phyloP scores from a whole-genome alignment of 2,329 filamentous ascomycete species.

The Calonectria pteridis region DNA sequence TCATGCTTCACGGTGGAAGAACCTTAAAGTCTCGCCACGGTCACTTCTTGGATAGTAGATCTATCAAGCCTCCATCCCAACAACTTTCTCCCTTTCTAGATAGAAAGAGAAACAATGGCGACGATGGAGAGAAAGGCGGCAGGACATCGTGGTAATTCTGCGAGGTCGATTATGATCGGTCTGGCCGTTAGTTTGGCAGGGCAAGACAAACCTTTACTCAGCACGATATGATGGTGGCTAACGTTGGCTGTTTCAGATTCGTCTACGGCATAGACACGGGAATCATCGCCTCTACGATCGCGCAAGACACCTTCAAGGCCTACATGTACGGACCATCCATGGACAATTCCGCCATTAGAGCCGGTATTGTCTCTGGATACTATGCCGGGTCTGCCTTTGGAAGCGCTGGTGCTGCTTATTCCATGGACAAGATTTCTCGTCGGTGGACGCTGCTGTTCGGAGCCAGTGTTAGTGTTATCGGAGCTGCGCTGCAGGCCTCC shows the following conservation, averaged over 20 bases:
- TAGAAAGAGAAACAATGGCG: not conserved
- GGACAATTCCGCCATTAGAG: slow-evolving; percentile 9
- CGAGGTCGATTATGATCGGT: slow-evolving; percentile 25
- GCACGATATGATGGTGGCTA: not conserved
- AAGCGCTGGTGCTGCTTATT: slow-evolving; percentile 21
- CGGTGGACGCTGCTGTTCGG: slow-evolving; percentile 25
- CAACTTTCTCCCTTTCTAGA: not conserved
- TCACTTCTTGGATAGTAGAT: not conserved
- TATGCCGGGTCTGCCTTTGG: slow-evolving; percentile 26
- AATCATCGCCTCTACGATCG: slow-evolving; percentile 27
- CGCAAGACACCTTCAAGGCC: slow-evolving; percentile 22
- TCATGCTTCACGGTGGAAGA: not conserved
- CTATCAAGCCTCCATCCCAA: not conserved
- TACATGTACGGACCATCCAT: slow-evolving; percentile 26
- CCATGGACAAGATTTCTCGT: slow-evolving; percentile 28
- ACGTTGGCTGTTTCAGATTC: not conserved
- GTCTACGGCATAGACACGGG: slow-evolving; percentile 28
- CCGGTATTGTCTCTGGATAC: slow-evolving; percentile 28
- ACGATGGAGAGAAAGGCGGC: not conserved
- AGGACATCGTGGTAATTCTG: slow-evolving; percentile 26
- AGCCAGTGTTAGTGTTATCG: slow-evolving; percentile 44
- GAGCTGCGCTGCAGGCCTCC: slow-evolving; percentile 56
- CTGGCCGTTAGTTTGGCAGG: slow-evolving; percentile 26
- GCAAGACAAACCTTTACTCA: not conserved
- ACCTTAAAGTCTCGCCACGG: not conserved